phyloP scores from a whole-genome alignment of 2,329 filamentous ascomycete species.

The Beauveria pseudobassiana region DNA sequence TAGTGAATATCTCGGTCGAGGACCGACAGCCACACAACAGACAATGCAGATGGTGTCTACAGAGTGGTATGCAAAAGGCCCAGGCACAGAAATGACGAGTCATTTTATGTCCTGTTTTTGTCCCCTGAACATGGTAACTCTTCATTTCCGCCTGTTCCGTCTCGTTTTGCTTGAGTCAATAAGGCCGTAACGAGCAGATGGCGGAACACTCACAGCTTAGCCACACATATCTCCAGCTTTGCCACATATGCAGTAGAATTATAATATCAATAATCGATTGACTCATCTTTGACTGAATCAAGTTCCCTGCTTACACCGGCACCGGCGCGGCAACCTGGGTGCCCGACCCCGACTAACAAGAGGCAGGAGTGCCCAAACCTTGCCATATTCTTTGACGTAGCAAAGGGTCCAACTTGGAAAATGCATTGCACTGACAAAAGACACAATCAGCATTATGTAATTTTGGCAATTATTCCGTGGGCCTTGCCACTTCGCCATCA shows the following conservation, averaged over 20 bases:
- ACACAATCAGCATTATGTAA: not conserved
- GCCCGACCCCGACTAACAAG: not conserved
- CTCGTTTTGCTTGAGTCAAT: not conserved
- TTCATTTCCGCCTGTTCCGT: not conserved
- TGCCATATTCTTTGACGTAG: not conserved
- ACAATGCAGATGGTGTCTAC: not conserved
- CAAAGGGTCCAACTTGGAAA: not conserved
- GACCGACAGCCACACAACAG: not conserved
- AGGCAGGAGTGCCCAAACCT: not conserved
- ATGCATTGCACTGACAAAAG: too few relatives aligned
- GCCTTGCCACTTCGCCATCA: not conserved
- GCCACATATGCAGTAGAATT: not conserved
- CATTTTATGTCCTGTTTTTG: not conserved
- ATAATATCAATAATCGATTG: too few relatives aligned
- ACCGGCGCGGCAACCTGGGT: not conserved
- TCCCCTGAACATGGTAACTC: not conserved
- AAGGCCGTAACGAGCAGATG: not conserved
- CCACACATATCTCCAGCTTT: not conserved
- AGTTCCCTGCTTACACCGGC: not conserved
- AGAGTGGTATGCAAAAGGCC: not conserved
- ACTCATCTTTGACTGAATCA: not conserved
- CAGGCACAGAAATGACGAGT: not conserved
- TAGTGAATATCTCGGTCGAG: not conserved
- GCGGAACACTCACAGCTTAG: too few relatives aligned
- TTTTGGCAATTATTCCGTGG: not conserved